These are phyloP conservation scores for Acanthamoeba quina DNA, from an alignment of 208 protist species.

Conservation along the genomic window DNA sequence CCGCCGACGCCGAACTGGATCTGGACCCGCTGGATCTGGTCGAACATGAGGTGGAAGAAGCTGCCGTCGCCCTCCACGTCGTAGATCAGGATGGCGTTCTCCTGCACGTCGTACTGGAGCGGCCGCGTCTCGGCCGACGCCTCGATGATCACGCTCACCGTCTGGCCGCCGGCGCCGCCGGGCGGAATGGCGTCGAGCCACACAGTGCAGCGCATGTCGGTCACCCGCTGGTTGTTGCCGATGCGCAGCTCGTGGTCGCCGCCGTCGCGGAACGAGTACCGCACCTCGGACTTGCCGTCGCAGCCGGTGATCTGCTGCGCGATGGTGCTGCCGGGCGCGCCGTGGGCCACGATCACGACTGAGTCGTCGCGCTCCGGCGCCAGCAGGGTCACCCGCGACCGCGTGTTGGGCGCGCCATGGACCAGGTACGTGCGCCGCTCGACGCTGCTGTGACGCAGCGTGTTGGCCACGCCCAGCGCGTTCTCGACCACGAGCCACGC, in stretches of 20 bases:
- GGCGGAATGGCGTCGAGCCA: constrained; percentile 43
- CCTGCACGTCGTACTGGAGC: constrained; percentile 61
- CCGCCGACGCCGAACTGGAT: constrained; percentile 51
- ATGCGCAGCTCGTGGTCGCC: constrained; percentile 49
- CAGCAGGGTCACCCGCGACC: not conserved
- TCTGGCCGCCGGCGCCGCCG: not conserved
- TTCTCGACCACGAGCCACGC: constrained; percentile 45
- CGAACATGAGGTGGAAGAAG: constrained; percentile 72
- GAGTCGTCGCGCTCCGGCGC: constrained; percentile 39
- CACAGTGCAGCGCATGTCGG: constrained; percentile 56
- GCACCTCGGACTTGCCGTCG: constrained; percentile 66
- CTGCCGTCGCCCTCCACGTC: not conserved
- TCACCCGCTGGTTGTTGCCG: constrained; percentile 15
- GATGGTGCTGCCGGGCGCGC: constrained; percentile 58
- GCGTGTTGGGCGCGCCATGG: constrained; percentile 12
- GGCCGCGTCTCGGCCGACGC: constrained; percentile 31
- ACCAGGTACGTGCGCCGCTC: constrained; percentile 45
- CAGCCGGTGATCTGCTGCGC: constrained; percentile 64
- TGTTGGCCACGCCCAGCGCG: not conserved
- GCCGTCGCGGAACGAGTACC: constrained; percentile 17
- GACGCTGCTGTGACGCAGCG: constrained; percentile 34
- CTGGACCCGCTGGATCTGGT: constrained; percentile 5
- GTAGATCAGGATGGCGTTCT: constrained; percentile 56
- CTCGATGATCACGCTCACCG: constrained; percentile 17
- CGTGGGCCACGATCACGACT: not conserved